Base-by-base conservation (phyloP, 2,329 filamentous ascomycete species). In the Diaporthe ilicicola region DNA sequence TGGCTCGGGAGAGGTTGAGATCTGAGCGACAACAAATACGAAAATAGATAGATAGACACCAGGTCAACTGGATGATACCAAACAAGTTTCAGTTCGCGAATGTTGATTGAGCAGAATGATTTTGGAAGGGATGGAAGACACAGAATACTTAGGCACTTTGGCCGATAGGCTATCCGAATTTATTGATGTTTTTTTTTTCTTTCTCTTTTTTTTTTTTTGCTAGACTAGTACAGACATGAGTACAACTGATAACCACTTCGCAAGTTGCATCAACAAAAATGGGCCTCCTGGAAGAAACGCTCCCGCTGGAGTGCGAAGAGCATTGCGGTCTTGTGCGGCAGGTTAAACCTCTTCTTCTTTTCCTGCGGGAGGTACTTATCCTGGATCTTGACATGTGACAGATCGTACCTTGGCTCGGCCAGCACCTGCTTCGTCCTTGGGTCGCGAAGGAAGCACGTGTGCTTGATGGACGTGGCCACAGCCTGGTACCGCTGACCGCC, bases 321-420 rank as follows among this genome's bases (percentile, higher is more conserved):
- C 66, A 78, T 74, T 7, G 76, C 72, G 42, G 75, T 78, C 74
- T 78, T 78, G 72, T 78, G 76, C 6, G 76, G 76, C 24, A 78
- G 62, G 65, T 78, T 74, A 72, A 78, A 77, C 0, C 76, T 72
- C 72, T 77, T 77, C 75, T 78, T 78, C 69, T 72, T 76, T 70
- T 78, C 76, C 54, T 74, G 72, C 22, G 76, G 76, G 54, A 78
- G 19, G 61, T 72, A 78, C 65, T 71, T 76, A 64, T 72, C 66
- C 54, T 78, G 76, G 22, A 78, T 76, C 8, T 76, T 61, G 4
- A 78, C 72, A 32, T 76, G 72, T 66, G 72, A 62, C 42, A 74
- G 46, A 70, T 76, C 76, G 29, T 68, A 75, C 1, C 73, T 74
- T 13, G 76, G 76, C 69, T 78, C 76, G 13, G 71, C 76, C 27